Conservation (phyloP, 148 eudicot species). For the Rhododendron simsii region DNA sequence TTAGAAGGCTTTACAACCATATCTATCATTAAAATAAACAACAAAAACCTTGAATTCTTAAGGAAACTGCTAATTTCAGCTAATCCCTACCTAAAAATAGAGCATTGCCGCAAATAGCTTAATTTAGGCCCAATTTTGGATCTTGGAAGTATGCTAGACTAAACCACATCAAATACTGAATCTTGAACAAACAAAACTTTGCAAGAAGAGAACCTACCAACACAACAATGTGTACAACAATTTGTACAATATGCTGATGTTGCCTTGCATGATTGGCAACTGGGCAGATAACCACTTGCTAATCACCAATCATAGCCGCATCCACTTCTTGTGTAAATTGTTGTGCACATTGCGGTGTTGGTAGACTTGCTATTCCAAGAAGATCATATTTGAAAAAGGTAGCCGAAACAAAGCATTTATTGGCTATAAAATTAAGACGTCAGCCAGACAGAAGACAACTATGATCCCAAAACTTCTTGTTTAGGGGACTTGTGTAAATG, state of each 20-base stretch:
- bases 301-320: background rate
- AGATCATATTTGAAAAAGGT: background rate
- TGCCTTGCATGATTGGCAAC: background rate
- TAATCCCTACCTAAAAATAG: no score
- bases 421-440: background rate
- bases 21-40: no score
- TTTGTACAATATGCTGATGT: background rate
- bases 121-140: background rate
- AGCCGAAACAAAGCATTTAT: background rate
- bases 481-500: background rate
- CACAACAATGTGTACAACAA: background rate
- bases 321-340: background rate
- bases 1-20: no score
- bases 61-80: no score
- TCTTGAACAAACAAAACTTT: background rate
- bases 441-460: background rate
- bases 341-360: background rate
- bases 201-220: background rate
- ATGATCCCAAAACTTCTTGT: background rate
- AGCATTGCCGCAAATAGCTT: background rate
- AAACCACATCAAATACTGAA: background rate
- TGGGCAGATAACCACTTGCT: background rate
- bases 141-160: background rate
- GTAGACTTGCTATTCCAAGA: background rate
- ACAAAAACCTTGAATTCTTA: no score